Evolutionary conservation across 163 green algal genomes (phyloP).

Genomic region (Scenedesmus sp.): DNA sequence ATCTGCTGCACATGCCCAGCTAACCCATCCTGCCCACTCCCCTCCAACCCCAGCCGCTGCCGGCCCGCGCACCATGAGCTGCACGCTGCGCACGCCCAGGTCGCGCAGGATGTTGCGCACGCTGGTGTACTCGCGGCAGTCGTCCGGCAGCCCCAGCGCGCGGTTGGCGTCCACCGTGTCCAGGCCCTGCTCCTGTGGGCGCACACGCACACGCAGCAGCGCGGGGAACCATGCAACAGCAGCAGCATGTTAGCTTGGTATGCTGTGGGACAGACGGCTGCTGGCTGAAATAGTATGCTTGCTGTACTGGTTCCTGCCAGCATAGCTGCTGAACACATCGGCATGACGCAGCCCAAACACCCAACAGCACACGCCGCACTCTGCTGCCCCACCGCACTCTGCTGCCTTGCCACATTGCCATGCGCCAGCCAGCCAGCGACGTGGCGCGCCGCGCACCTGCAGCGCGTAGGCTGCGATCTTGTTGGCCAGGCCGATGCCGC

Average conservation of each 20-base stretch:
- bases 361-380: too few species aligned
- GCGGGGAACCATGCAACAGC: neutral
- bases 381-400: neutral
- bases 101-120: conserved; percentile 91
- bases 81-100: conserved; percentile 82
- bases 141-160: conserved; percentile 91
- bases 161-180: conserved; percentile 97
- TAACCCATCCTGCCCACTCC: too few species aligned
- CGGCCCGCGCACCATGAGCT: conserved; percentile 81
- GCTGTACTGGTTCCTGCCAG: neutral
- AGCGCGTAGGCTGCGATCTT: conserved; percentile 96
- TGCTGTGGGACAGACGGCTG: neutral
- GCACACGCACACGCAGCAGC: neutral
- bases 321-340: neutral
- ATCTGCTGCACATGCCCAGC: neutral
- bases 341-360: neutral
- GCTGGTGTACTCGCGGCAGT: conserved; percentile 93
- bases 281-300: neutral
- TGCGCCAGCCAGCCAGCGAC: neutral
- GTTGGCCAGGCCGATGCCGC: conserved; percentile 96
- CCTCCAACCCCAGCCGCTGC: neutral
- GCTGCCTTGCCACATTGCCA: neutral
- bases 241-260: neutral
- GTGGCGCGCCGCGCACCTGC: conserved; percentile 67
- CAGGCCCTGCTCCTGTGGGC: conserved; percentile 87